These are phyloP conservation scores for Diaporthe vaccinii DNA, from an alignment of 2,329 filamentous ascomycete genomes.

Conservation along the genomic window DNA sequence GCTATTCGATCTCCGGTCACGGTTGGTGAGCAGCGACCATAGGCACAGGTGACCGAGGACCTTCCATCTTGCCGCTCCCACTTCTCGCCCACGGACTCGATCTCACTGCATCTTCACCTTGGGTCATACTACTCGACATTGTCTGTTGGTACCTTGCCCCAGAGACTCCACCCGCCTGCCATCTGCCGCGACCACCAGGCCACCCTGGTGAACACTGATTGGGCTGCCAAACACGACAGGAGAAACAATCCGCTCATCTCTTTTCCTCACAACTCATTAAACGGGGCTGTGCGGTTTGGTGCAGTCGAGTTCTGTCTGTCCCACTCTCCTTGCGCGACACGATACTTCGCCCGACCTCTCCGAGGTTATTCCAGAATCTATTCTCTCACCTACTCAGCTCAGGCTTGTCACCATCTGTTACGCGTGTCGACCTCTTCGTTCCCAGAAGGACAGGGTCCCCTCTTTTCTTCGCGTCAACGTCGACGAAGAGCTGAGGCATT, in stretches of 20 bases:
- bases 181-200: conserved; percentile 34
- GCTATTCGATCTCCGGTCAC: conserved; percentile 24
- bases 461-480: background rate
- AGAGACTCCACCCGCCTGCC: conserved; percentile 33
- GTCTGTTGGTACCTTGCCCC: conserved; percentile 29
- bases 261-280: conserved; percentile 18
- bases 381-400: background rate
- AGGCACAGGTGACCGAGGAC: conserved; percentile 8
- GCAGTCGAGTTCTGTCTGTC: conserved; percentile 32
- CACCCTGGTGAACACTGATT: conserved; percentile 27
- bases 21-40: conserved; percentile 28
- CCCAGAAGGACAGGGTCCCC: background rate
- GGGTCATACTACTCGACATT: conserved; percentile 26
- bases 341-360: conserved; percentile 20
- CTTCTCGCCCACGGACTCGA: conserved; percentile 29
- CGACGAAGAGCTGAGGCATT: background rate
- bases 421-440: background rate
- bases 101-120: conserved; percentile 7
- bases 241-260: conserved; percentile 26
- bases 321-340: conserved; percentile 30
- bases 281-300: conserved; percentile 22
- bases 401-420: background rate
- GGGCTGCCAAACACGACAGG: conserved; percentile 28
- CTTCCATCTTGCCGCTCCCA: background rate
- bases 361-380: background rate